Evolutionary conservation across 2,329 filamentous ascomycete genomes (phyloP).

Genomic region (Chaetomiaceae sp.): DNA sequence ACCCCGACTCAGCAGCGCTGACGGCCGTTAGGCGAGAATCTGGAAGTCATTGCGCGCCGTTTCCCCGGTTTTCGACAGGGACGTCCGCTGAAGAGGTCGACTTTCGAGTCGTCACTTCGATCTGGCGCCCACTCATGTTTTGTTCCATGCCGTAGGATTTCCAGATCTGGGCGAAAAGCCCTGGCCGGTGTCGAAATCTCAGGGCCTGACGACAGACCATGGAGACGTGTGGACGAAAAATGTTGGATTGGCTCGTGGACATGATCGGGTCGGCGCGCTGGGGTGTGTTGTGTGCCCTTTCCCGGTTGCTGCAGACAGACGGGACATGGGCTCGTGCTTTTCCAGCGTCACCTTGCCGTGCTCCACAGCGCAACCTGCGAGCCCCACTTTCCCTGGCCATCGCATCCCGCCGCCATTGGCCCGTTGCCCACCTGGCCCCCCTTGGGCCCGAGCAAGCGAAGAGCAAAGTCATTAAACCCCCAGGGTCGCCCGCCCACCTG

Average conservation of each 20-base stretch:
- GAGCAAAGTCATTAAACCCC: conserved; percentile 38
- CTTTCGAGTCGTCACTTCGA: no score
- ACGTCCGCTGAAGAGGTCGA: no score
- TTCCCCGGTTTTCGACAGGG: no score
- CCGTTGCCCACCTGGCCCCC: conserved; percentile 8
- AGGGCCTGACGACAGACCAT: no score
- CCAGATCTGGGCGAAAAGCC: no score
- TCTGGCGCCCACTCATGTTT: no score
- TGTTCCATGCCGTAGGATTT: no score
- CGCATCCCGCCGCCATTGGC: conserved; percentile 17
- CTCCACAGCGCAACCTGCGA: neutral
- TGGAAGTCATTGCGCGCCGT: neutral
- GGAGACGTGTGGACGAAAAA: no score
- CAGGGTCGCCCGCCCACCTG: conserved; percentile 32
- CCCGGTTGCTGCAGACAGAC: neutral
- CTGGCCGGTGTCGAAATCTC: no score
- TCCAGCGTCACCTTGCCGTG: neutral
- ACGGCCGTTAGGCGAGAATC: neutral
- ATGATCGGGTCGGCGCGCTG: no score
- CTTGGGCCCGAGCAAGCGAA: conserved; percentile 22
- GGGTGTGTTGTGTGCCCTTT: neutral
- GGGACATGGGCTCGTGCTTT: conserved; percentile 5
- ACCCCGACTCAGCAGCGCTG: no score
- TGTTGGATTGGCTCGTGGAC: no score
- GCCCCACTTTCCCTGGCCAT: neutral